Percentiles rank a stretch among this genome's conserved stretches.
phyloP scores from a whole-genome alignment of 2,329 filamentous ascomycete genomes.

The Phialophora verrucosa region DNA sequence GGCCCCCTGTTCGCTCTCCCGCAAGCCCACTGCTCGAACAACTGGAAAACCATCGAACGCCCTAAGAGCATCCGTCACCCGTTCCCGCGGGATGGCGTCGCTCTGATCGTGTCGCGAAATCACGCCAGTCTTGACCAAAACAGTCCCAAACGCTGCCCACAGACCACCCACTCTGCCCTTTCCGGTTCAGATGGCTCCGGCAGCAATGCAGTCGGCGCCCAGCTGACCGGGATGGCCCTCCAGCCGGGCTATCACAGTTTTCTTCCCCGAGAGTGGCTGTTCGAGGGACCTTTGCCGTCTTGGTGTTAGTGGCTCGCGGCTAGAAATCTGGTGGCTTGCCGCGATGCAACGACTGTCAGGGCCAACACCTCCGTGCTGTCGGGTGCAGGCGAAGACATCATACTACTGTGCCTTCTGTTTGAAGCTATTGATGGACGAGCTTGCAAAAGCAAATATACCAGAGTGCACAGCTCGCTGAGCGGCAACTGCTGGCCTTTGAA shows the following conservation, averaged over 20 bases:
- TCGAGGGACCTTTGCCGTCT: constrained; percentile 15
- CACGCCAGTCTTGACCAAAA: constrained; percentile 20
- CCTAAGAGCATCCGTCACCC: constrained; percentile 24
- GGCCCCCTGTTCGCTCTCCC: constrained; percentile 7
- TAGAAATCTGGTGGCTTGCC: constrained; percentile 21
- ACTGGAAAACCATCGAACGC: constrained; percentile 28
- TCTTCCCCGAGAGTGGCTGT: constrained; percentile 29
- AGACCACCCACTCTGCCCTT: constrained; percentile 6
- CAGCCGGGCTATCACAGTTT: constrained; percentile 16
- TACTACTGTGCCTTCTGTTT: background rate
- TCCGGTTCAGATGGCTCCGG: constrained; percentile 10
- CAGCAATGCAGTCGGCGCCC: constrained; percentile 14
- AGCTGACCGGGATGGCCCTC: constrained; percentile 12
- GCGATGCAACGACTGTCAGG: constrained; percentile 18
- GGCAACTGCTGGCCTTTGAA: constrained; percentile 2
- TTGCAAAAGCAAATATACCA: constrained; percentile 6
- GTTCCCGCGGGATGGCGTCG: constrained; percentile 29
- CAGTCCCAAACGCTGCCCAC: background rate
- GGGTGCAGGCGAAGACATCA: constrained; percentile 7
- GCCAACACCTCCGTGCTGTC: constrained; percentile 11
- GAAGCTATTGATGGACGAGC: background rate
- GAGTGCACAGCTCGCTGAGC: background rate
- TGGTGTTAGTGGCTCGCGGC: constrained; percentile 17
- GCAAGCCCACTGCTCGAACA: constrained; percentile 13
- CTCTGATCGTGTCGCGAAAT: constrained; percentile 24